Evolutionary conservation across 2,329 filamentous ascomycete genomes (phyloP).

Genomic region (Claviceps spartinae): DNA sequence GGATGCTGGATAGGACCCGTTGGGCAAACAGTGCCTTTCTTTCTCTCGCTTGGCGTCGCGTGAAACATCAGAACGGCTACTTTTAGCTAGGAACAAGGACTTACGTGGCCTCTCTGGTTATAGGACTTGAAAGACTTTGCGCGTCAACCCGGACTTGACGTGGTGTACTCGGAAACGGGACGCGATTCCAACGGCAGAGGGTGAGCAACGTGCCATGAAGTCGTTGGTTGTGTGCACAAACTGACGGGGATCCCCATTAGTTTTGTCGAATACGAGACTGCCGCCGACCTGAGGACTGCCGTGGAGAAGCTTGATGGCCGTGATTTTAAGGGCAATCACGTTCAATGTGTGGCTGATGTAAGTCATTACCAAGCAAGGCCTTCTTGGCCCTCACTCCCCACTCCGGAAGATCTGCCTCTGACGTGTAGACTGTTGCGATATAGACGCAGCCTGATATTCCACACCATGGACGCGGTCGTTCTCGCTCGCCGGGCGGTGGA

Average conservation of each 20-base stretch:
- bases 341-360: conserved; percentile 83
- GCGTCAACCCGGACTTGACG: conserved; percentile 88
- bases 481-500: conserved; percentile 50
- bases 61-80: conserved; percentile 10
- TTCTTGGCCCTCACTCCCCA: background rate
- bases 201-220: conserved; percentile 36
- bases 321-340: conserved; percentile 82
- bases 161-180: conserved; percentile 93
- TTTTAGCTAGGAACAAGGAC: conserved; percentile 54
- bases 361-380: conserved; percentile 18
- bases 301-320: conserved; percentile 88
- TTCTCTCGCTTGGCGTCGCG: conserved; percentile 12
- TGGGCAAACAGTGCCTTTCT: conserved; percentile 15
- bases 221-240: background rate
- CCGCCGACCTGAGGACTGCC: conserved; percentile 74
- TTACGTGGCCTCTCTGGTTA: conserved; percentile 66
- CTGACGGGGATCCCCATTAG: conserved; percentile 28
- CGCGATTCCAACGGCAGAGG: conserved; percentile 87
- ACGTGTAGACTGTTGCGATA: background rate
- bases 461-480: conserved; percentile 51
- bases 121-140: conserved; percentile 99
- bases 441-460: conserved; percentile 70
- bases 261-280: conserved; percentile 96
- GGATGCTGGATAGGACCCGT: conserved; percentile 25
- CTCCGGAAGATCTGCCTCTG: background rate